Percentiles rank a stretch among this genome's conserved stretches.
Evolutionary conservation across 1,284 basidiomycete species (phyloP).

Genomic region (Cryptococcus wingfieldii): DNA sequence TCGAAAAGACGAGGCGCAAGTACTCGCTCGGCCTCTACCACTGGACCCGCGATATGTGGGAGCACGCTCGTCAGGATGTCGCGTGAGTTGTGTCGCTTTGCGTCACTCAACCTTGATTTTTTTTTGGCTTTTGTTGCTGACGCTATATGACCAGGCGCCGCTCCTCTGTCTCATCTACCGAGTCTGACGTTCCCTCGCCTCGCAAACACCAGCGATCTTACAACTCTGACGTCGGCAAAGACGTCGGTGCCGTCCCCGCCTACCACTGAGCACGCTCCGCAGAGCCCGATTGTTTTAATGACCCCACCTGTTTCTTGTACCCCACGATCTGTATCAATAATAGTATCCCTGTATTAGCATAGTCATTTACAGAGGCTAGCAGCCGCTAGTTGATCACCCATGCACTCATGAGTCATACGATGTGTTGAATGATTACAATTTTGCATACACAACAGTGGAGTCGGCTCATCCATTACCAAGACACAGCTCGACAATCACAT

Average conservation of each 20-base stretch:
- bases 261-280: background rate
- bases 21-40: constrained; percentile 12
- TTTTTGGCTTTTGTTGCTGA: background rate
- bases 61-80: constrained; percentile 10
- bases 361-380: background rate
- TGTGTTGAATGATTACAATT: background rate
- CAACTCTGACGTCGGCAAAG: background rate
- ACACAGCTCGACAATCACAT: constrained; percentile 44
- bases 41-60: constrained; percentile 18
- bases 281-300: background rate
- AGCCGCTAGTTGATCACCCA: background rate
- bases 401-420: background rate
- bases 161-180: constrained; percentile 8
- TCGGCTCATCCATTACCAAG: constrained; percentile 23
- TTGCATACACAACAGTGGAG: background rate
- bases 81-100: constrained; percentile 6
- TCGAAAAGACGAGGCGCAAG: constrained; percentile 11
- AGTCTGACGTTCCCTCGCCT: background rate
- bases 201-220: background rate
- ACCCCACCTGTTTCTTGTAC: background rate
- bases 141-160: constrained; percentile 1
- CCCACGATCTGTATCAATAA: background rate
- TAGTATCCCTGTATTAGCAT: too few relatives aligned
- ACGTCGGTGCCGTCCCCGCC: background rate
- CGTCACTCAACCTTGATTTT: background rate